Evolutionary conservation across 495 filamentous ascomycete genomes (phyloP), one percentile per base, ranked within the genome.

Genomic region (Cairneyella variabilis): DNA sequence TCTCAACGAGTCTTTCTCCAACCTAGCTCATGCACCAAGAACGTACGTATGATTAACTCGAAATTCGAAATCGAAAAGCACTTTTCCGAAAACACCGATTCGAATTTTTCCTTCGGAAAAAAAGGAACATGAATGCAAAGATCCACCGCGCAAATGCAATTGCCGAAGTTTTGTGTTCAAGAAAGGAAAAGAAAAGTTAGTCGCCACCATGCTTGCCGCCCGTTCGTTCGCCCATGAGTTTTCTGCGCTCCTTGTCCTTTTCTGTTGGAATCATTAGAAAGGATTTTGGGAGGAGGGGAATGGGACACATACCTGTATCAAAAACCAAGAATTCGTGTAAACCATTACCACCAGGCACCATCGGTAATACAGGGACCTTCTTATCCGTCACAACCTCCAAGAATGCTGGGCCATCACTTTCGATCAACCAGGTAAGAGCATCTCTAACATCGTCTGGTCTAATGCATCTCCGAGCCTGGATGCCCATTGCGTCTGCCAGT

Each of bases 361-460:
- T 97, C 17, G 93, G 93, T 47, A 98, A 73, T 14, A 98, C 95
- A 39, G 95, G 91, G n/a, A 97, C 89, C 82, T 97, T 96, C 78
- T 95, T 91, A 56, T 82, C 77, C 5, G 78, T 80, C 11, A 82
- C 71, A 21, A 82, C 75, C 57, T 82, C 77, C 18, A 90, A 73
- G 57, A 93, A 74, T 22, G 87, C 85, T 38, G 89, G 88, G 23
- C 88, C 89, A 27, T 91, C 85, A 22, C 77, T 81, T 49, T 90
- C 81, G 56, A 98, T 84, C 67, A 97, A 77, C 89, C 95, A 96
- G 70, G 86, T 83, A 59, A 98, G 76, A 63, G 84, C 85, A 44
- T 83, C 83, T 42, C 82, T 76, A 12, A 96, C 77, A 41, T 95
- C 87, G 2, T 82, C 78, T 9, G 88, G 80, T 48, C 82, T 81